Percentiles rank a stretch among this genome's conserved stretches.
Evolutionary conservation across 768 basidiomycete species (phyloP).

Genomic region (Lepiota venenata): DNA sequence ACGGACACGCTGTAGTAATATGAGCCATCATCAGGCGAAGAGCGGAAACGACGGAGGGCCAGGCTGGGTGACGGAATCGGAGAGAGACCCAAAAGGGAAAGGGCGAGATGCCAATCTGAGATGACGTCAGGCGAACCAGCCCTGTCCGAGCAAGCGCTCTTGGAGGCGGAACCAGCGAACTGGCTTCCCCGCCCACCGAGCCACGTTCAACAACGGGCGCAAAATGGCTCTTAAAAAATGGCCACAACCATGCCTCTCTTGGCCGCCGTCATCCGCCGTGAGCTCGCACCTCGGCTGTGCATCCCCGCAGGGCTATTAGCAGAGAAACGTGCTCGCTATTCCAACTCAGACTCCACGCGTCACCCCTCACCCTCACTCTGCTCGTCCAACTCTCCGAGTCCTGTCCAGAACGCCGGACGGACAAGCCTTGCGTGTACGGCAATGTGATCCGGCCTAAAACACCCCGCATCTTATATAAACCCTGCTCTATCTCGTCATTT

Average conservation of each 20-base stretch:
- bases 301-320: background rate
- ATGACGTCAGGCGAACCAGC: constrained; percentile 19
- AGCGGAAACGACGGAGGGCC: background rate
- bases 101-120: constrained; percentile 1
- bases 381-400: background rate
- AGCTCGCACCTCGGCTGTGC: background rate
- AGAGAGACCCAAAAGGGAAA: constrained; percentile 1
- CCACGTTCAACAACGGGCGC: background rate
- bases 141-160: background rate
- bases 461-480: constrained; percentile 9
- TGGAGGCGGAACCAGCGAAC: background rate
- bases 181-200: constrained; percentile 3
- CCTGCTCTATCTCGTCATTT: background rate
- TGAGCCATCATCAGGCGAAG: background rate
- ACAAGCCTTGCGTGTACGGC: constrained; percentile 13
- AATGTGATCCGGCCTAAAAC: constrained; percentile 19
- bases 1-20: constrained; percentile 5
- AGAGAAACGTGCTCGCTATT: constrained; percentile 3
- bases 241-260: background rate
- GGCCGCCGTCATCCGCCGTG: background rate
- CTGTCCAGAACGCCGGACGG: background rate
- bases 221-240: background rate
- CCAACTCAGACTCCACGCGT: background rate
- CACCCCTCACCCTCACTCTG: constrained; percentile 8
- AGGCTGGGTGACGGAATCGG: constrained; percentile 1